These are phyloP conservation scores for Penicillium hordei DNA, from an alignment of 2,329 filamentous ascomycete genomes.

Conservation along the genomic window DNA sequence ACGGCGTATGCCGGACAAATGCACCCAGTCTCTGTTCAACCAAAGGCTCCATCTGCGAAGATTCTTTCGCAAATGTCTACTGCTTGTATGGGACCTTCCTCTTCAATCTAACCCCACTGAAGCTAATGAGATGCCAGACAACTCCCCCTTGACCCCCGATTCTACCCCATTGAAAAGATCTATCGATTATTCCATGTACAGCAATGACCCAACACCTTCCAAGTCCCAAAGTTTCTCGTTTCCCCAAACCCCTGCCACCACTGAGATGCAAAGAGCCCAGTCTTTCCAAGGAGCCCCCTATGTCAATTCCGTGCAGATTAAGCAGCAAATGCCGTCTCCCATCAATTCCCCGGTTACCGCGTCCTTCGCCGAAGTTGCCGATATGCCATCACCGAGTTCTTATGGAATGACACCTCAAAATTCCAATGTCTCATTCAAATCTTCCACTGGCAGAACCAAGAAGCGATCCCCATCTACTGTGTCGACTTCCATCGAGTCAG, in stretches of 20 bases:
- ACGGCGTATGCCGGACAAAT: conserved; percentile 25
- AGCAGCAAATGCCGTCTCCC: conserved; percentile 55
- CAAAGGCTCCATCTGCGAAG: conserved; percentile 35
- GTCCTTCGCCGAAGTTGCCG: conserved; percentile 55
- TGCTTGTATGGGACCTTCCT: conserved; percentile 20
- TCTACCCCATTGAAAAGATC: conserved; percentile 57
- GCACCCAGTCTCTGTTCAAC: conserved; percentile 42
- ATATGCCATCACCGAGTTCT: conserved; percentile 36
- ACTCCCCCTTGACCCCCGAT: conserved; percentile 62
- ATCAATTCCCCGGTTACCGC: conserved; percentile 51
- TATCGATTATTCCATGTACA: conserved; percentile 39
- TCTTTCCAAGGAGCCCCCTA: conserved; percentile 48
- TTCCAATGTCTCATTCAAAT: conserved; percentile 31
- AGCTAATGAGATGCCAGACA: conserved; percentile 13
- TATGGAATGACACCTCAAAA: conserved; percentile 29
- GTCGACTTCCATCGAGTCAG: conserved; percentile 35
- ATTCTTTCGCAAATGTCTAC: conserved; percentile 63
- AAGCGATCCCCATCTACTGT: conserved; percentile 22
- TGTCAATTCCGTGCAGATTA: conserved; percentile 36
- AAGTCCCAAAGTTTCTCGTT: conserved; percentile 38
- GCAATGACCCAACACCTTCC: conserved; percentile 42
- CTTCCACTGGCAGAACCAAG: conserved; percentile 23
- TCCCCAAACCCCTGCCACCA: conserved; percentile 34
- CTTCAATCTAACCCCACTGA: no score
- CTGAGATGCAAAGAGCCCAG: conserved; percentile 47